Conservation (phyloP, 73 alveolate species). For the Urostyla sp. region DNA sequence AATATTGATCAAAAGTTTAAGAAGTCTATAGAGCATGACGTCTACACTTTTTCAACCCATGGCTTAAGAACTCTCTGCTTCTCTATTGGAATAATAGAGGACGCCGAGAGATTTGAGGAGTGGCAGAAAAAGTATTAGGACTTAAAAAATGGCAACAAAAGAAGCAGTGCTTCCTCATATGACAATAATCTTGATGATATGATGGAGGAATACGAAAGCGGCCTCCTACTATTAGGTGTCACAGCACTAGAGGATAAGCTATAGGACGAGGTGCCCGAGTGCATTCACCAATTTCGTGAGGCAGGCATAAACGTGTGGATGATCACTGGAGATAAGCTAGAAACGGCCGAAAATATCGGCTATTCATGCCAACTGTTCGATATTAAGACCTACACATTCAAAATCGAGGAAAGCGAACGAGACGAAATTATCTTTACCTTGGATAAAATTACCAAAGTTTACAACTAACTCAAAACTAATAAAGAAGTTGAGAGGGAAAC, state of each 20-base stretch:
- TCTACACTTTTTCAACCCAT: conserved; percentile 72
- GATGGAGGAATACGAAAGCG: conserved; percentile 80
- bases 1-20: background rate
- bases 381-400: background rate
- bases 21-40: conserved; percentile 49
- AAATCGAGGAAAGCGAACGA: background rate
- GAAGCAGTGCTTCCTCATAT: conserved; percentile 57
- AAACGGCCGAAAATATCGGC: conserved; percentile 88
- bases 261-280: conserved; percentile 80
- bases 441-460: background rate
- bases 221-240: conserved; percentile 85
- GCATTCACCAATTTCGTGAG: conserved; percentile 74
- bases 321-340: conserved; percentile 90
- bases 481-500: background rate
- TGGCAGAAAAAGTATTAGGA: conserved; percentile 46
- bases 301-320: conserved; percentile 91
- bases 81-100: conserved; percentile 72
- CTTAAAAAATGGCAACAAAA: conserved; percentile 12
- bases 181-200: conserved; percentile 49
- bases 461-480: background rate
- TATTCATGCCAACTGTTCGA: conserved; percentile 73
- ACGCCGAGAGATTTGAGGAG: conserved; percentile 46
- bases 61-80: conserved; percentile 83
- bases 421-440: background rate
- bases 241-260: conserved; percentile 80